phyloP scores from a whole-genome alignment of 192 early-diverging fungal species.

The Backusella australiensis region DNA sequence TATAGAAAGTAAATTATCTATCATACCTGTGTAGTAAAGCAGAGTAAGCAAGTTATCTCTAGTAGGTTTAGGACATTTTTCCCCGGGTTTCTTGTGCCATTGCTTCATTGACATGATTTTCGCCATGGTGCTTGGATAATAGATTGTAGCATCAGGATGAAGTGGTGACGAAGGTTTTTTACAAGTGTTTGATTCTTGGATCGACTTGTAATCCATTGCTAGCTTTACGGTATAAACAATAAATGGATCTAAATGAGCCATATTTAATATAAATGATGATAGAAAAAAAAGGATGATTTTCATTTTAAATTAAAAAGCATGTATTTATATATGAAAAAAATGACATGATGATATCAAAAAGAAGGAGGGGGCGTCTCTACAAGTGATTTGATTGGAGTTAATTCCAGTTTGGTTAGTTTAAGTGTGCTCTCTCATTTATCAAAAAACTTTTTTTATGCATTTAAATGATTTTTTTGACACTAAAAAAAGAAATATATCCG shows the following conservation, averaged over 20 bases:
- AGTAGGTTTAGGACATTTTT: background rate
- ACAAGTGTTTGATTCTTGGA: background rate
- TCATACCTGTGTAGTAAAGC: slow-evolving; percentile 11
- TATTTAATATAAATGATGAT: background rate
- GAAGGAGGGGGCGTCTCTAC: too few relatives aligned
- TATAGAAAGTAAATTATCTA: background rate
- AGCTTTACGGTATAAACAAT: slow-evolving; percentile 10
- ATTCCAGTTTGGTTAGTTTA: background rate
- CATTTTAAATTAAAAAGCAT: background rate
- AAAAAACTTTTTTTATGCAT: background rate
- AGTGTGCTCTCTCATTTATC: background rate
- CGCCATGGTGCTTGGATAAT: background rate
- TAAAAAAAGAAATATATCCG: slow-evolving; percentile 3
- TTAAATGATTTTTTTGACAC: background rate
- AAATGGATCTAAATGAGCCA: slow-evolving; percentile 12
- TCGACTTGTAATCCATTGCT: slow-evolving; percentile 10
- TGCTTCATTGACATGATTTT: background rate
- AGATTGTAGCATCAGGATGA: background rate
- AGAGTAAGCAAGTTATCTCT: slow-evolving; percentile 2
- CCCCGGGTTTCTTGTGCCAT: background rate
- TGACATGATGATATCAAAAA: background rate
- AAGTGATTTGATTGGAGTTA: background rate
- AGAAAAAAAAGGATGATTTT: background rate
- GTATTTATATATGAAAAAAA: background rate
- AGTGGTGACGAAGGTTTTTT: background rate